Conservation (phyloP, 176 grass and related monocot species). For the Dendrocalamus sinicus region DNA sequence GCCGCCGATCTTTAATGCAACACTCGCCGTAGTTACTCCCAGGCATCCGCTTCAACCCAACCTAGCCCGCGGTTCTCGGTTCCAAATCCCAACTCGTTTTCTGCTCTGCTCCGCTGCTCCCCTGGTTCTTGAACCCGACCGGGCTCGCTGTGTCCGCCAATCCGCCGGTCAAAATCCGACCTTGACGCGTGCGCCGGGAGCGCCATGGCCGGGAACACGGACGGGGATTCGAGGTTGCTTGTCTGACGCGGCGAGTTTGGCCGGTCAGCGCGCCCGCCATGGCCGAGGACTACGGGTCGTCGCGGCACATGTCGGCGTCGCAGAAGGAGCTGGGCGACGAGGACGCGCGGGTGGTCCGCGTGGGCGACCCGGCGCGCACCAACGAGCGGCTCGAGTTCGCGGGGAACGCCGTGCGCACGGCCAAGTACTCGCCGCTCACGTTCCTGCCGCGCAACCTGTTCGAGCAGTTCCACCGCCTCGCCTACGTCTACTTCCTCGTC, state of each 20-base stretch:
- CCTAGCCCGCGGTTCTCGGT: background rate
- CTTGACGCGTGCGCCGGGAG: background rate
- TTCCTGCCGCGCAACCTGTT: constrained; percentile 95
- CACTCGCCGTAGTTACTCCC: constrained; percentile 38
- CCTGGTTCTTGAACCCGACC: constrained; percentile 37
- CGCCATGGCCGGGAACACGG: constrained; percentile 28
- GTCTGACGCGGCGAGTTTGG: constrained; percentile 17
- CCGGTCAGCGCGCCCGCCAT: constrained; percentile 22
- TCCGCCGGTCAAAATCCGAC: constrained; percentile 13
- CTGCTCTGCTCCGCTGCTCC: background rate
- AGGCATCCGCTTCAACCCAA: constrained; percentile 29
- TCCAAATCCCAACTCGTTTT: constrained; percentile 41
- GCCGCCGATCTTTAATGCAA: constrained; percentile 38
- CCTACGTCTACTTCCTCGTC: constrained; percentile 91
- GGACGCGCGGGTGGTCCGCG: constrained; percentile 69
- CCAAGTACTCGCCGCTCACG: constrained; percentile 87
- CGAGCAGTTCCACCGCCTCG: constrained; percentile 96
- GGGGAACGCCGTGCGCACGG: constrained; percentile 83
- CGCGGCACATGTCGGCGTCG: constrained; percentile 65
- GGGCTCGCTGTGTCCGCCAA: background rate
- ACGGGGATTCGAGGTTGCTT: background rate
- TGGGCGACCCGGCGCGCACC: constrained; percentile 57
- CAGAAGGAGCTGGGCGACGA: constrained; percentile 77
- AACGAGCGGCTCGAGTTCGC: constrained; percentile 63
- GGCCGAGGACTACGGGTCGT: constrained; percentile 68